Base-by-base conservation (phyloP, 2,329 filamentous ascomycete species). In the Aspergillus sp. region DNA sequence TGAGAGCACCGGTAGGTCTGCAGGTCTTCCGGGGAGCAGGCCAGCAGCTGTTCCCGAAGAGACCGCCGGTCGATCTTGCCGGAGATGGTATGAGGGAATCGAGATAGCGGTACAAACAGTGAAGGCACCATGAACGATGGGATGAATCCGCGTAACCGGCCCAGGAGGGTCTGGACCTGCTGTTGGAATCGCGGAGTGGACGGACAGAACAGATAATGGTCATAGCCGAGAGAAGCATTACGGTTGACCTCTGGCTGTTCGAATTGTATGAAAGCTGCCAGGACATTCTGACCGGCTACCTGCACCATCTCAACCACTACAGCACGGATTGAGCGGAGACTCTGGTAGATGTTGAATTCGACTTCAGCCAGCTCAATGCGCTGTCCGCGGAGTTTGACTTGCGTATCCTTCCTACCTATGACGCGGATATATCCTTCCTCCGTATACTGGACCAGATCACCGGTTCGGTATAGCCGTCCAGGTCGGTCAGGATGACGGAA, bases 381-480 rank as follows among this genome's bases (percentile, higher is more conserved):
- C 19, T 49, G 47, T 8, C 47, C 47, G 9, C 46, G 43, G 2
- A 48, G 36, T 36, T 48, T 48, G 5, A 48, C 43, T 28, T 46
- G 39, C 26, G 42, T n/a, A 41, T 49, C 47, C 30, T 46, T 49
- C 29, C 47, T 43, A 4, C 47, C 47, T 4, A 46, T 32, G 19
- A 43, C 46, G 27, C 12, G 33, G 10, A 49, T 4, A 4, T 40
- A 26, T 3, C 44, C 47, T 26, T 49, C 43, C 2, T 39, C 7
- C 4, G 43, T 34, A 41, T 49, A 49, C 34, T 34, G 39, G 3
- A 38, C 44, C n/a, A 49, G 44, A 49, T 49, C 47, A n/a, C 47
- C 47, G 10, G 47, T 49, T 39, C 39, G 41, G 26, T 49, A 49
- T 27, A 49, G 5, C 8, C 41, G 33, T 32, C 30, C n/a, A n/a